Percentiles rank a stretch among this genome's conserved stretches.
These are phyloP conservation scores for Pseudogymnoascus sp. DNA, from an alignment of 2,329 filamentous ascomycete species.

Conservation along the genomic window DNA sequence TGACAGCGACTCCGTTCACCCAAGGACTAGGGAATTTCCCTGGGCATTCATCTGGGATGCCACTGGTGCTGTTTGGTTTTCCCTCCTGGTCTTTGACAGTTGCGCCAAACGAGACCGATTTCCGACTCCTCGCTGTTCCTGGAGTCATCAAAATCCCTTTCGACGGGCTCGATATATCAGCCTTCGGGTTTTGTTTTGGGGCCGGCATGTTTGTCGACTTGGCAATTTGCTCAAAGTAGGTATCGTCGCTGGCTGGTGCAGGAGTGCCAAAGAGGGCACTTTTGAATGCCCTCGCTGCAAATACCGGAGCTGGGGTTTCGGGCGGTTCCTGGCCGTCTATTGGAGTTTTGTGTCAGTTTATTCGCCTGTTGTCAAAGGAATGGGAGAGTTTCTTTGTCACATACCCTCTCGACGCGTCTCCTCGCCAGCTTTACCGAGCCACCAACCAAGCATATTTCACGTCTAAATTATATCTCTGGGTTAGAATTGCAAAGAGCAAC, in stretches of 20 bases:
- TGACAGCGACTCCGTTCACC: background rate
- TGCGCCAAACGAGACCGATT: constrained; percentile 57
- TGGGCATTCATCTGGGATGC: constrained; percentile 25
- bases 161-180: background rate
- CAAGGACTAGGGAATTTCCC: constrained; percentile 27
- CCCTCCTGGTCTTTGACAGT: constrained; percentile 30
- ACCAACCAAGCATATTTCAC: constrained; percentile 27
- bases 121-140: constrained; percentile 52
- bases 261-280: constrained; percentile 57
- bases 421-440: constrained; percentile 22
- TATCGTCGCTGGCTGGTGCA: constrained; percentile 27
- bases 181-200: background rate
- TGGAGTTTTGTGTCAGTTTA: background rate
- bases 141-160: constrained; percentile 55
- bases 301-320: constrained; percentile 59
- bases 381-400: background rate
- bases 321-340: constrained; percentile 38
- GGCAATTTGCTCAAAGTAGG: constrained; percentile 25
- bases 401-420: constrained; percentile 16
- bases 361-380: background rate
- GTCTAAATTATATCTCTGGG: background rate
- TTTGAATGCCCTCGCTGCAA: constrained; percentile 57
- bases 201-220: constrained; percentile 26
- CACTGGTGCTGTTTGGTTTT: constrained; percentile 17
- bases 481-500: background rate